Evolutionary conservation across 139 green algal species (phyloP).

Genomic region (Micractinium sp.): DNA sequence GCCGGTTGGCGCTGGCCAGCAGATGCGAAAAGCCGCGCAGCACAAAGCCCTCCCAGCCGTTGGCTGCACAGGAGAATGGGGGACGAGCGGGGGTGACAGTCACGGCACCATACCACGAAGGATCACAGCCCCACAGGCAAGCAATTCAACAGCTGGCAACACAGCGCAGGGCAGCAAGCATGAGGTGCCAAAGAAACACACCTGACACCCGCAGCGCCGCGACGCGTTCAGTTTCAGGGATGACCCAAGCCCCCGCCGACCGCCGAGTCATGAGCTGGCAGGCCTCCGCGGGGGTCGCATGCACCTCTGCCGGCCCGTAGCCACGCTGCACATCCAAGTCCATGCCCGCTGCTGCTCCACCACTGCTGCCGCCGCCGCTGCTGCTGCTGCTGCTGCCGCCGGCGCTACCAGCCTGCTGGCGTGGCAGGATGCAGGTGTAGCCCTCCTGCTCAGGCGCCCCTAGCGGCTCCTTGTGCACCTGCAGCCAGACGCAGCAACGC

Average conservation of each 20-base stretch:
- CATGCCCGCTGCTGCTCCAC: neutral
- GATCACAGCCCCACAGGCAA: neutral
- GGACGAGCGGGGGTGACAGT: neutral
- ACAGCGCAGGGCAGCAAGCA: neutral
- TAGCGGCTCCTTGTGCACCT: constrained; percentile 56
- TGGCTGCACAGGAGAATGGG: constrained; percentile 29
- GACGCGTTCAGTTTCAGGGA: constrained; percentile 1
- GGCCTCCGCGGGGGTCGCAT: constrained; percentile 5
- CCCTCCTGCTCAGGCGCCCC: constrained; percentile 52
- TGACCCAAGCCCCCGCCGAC: neutral
- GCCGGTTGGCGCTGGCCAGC: constrained; percentile 36
- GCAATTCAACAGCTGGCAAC: neutral
- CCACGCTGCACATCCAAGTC: constrained; percentile 23
- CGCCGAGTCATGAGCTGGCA: constrained; percentile 40
- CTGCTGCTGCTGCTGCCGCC: neutral
- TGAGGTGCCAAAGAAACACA: neutral
- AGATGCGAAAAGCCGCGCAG: constrained; percentile 64
- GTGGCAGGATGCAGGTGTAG: constrained; percentile 41
- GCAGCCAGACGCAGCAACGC: neutral
- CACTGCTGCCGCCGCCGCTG: neutral
- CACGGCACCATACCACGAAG: neutral
- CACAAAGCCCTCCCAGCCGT: constrained; percentile 75
- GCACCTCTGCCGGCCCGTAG: constrained; percentile 32
- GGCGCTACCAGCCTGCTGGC: neutral
- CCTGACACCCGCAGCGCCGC: constrained; percentile 17